Conservation (phyloP, 1,284 basidiomycete species). For the Apiotrichum gamsii region DNA sequence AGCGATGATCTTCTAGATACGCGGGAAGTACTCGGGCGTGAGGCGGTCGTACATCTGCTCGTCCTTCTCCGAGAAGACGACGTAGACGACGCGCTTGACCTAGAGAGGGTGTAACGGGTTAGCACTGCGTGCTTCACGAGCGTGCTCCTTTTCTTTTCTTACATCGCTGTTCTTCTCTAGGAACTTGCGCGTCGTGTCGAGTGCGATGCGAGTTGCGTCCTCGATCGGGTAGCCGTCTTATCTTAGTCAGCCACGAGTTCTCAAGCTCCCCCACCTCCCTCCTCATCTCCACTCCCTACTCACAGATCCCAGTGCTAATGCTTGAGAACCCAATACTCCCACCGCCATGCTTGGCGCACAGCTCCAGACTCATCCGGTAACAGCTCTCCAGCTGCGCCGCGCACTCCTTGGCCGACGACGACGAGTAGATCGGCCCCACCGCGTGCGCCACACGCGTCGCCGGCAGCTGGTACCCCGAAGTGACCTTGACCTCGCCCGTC, state of each 20-base stretch:
- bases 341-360: conserved; percentile 58
- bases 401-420: conserved; percentile 48
- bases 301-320: conserved; percentile 40
- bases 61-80: conserved; percentile 39
- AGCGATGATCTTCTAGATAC: background rate
- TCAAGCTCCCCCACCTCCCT: background rate
- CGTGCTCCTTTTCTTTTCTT: conserved; percentile 4
- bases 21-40: conserved; percentile 2
- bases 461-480: conserved; percentile 45
- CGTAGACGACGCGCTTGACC: conserved; percentile 41
- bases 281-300: conserved; percentile 23
- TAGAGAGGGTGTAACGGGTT: no score
- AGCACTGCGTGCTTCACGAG: no score
- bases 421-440: conserved; percentile 74
- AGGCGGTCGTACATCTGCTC: conserved; percentile 34
- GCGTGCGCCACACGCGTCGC: conserved; percentile 77
- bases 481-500: conserved; percentile 60
- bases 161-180: conserved; percentile 29
- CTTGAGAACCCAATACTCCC: conserved; percentile 57
- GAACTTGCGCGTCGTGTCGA: conserved; percentile 34
- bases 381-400: conserved; percentile 62
- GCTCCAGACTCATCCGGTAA: conserved; percentile 61
- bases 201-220: conserved; percentile 41
- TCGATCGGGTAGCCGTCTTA: conserved; percentile 45
- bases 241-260: background rate